These are phyloP conservation scores for Scleroderma citrinum DNA, from an alignment of 768 basidiomycete species.

Conservation along the genomic window DNA sequence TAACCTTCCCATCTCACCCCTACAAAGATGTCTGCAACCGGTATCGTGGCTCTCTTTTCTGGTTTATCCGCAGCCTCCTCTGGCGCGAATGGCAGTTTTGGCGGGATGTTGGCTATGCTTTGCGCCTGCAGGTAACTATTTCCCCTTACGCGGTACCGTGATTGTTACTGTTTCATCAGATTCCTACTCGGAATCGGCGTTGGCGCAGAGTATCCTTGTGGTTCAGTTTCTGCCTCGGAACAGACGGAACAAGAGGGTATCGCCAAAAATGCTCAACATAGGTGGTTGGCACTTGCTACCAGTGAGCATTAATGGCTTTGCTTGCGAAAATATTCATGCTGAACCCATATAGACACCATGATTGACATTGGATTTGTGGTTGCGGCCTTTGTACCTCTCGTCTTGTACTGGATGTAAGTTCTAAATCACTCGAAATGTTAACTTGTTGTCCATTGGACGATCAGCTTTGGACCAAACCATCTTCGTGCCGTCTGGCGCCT, in stretches of 20 bases:
- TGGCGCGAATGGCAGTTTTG: slow-evolving; percentile 67
- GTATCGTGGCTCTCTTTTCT: slow-evolving; percentile 81
- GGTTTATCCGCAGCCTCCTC: slow-evolving; percentile 75
- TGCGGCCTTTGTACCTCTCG: slow-evolving; percentile 74
- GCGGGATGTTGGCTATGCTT: slow-evolving; percentile 73
- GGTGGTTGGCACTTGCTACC: slow-evolving; percentile 85
- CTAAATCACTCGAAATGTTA: background rate
- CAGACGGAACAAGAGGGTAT: slow-evolving; percentile 83
- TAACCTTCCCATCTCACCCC: background rate
- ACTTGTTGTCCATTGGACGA: background rate
- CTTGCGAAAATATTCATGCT: background rate
- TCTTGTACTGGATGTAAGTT: slow-evolving; percentile 82
- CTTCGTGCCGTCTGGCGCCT: slow-evolving; percentile 84
- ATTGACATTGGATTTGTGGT: slow-evolving; percentile 82
- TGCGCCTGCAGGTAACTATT: slow-evolving; percentile 61
- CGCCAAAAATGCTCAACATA: slow-evolving; percentile 72
- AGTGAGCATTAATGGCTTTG: slow-evolving; percentile 42
- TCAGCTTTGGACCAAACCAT: slow-evolving; percentile 70
- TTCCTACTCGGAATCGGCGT: slow-evolving; percentile 88
- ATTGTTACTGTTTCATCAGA: slow-evolving; percentile 29
- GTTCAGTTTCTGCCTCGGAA: slow-evolving; percentile 83
- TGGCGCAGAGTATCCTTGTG: slow-evolving; percentile 87
- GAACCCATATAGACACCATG: slow-evolving; percentile 55
- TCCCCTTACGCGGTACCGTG: background rate
- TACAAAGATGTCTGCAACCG: slow-evolving; percentile 69